These are phyloP conservation scores for Scalesia atractyloides DNA, from an alignment of 129 eudicot species.

Conservation along the genomic window DNA sequence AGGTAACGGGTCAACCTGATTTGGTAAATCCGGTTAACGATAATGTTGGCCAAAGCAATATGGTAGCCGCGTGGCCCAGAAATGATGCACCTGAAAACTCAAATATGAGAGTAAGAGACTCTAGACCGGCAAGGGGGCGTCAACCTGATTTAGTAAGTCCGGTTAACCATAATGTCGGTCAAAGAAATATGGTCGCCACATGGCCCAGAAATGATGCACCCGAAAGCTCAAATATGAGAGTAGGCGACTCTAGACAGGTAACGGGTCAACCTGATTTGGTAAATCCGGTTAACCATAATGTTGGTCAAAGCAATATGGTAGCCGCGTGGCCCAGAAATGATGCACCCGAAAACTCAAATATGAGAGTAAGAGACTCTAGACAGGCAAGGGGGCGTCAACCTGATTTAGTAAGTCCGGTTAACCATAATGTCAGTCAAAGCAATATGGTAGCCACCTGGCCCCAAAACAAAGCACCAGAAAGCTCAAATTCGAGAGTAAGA, in stretches of 20 bases:
- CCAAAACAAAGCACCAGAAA: neutral
- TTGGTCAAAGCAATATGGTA: neutral
- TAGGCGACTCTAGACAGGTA: neutral
- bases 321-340: neutral
- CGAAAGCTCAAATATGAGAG: neutral
- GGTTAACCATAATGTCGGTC: conserved; percentile 20
- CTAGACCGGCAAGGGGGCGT: conserved; percentile 26
- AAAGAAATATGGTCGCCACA: conserved; percentile 2
- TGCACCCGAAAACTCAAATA: conserved; percentile 54
- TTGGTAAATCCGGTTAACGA: neutral
- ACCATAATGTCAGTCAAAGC: conserved; percentile 30
- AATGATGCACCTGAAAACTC: conserved; percentile 51
- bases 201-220: conserved; percentile 22
- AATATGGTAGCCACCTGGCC: conserved; percentile 23
- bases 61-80: neutral
- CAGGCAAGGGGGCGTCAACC: conserved; percentile 35
- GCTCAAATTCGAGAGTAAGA: neutral
- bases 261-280: neutral
- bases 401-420: conserved; percentile 33
- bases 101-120: conserved; percentile 37
- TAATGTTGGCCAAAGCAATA: neutral
- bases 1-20: neutral
- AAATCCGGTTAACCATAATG: neutral
- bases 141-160: conserved; percentile 27
- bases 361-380: conserved; percentile 41